Percentiles rank a stretch among this genome's conserved stretches.
These are phyloP conservation scores for Dalbergia cultrata DNA, from an alignment of 306 rosid species.

Conservation along the genomic window DNA sequence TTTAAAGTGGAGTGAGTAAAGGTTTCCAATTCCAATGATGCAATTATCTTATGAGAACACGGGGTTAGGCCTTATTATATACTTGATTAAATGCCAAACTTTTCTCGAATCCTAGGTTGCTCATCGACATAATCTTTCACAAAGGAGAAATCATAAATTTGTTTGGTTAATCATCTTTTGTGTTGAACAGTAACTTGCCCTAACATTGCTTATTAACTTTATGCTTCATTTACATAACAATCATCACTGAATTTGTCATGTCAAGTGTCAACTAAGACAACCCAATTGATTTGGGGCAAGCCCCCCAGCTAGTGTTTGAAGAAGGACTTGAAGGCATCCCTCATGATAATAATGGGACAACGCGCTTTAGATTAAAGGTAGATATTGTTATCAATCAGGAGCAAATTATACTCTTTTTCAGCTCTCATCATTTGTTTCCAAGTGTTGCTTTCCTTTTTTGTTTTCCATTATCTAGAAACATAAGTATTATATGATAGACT, in stretches of 20 bases:
- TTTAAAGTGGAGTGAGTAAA: not conserved
- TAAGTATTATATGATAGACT: too few relatives aligned
- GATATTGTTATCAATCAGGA: not conserved
- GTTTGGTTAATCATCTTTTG: constrained; percentile 45
- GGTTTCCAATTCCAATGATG: constrained; percentile 52
- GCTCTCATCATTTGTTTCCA: constrained; percentile 28
- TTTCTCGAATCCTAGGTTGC: constrained; percentile 78
- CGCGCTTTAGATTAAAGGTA: constrained; percentile 27
- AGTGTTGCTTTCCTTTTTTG: not conserved
- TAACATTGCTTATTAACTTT: constrained; percentile 23
- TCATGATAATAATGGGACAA: constrained; percentile 2
- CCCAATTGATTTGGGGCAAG: not conserved
- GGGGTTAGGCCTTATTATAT: constrained; percentile 15
- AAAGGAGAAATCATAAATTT: constrained; percentile 8
- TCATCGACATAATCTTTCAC: constrained; percentile 43
- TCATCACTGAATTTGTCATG: not conserved
- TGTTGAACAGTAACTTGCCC: constrained; percentile 47
- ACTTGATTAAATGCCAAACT: constrained; percentile 43
- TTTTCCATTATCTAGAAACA: not conserved
- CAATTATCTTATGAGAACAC: constrained; percentile 39
- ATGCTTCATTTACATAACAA: constrained; percentile 14
- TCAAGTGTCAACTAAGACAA: not conserved
- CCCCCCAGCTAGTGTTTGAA: not conserved
- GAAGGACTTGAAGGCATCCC: constrained; percentile 2
- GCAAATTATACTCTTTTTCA: constrained; percentile 20